Conservation (phyloP, 768 basidiomycete genomes). For the Lentinus brumalis region DNA sequence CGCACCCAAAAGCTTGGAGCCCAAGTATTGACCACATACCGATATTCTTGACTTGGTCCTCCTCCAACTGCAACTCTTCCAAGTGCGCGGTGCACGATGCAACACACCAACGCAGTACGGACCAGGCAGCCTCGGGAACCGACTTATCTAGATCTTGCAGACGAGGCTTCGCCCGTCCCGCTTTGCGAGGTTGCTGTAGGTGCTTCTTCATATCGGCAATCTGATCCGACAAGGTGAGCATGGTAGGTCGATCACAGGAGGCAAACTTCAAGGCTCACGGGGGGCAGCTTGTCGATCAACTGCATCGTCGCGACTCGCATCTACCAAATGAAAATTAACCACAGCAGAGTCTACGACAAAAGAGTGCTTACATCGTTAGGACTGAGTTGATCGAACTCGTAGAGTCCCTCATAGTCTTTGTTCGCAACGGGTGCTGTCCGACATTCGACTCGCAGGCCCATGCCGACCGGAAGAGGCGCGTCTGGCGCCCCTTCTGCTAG, state of each 20-base stretch:
- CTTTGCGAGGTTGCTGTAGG: slow-evolving; percentile 50
- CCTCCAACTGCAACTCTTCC: slow-evolving; percentile 57
- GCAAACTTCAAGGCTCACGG: slow-evolving; percentile 36
- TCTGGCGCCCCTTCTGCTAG: slow-evolving; percentile 55
- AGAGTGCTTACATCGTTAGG: slow-evolving; percentile 36
- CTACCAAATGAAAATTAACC: slow-evolving; percentile 27
- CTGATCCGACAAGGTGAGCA: slow-evolving; percentile 30
- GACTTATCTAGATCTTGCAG: slow-evolving; percentile 51
- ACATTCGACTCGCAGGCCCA: slow-evolving; percentile 56
- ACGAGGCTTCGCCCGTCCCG: slow-evolving; percentile 55
- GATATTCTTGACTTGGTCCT: slow-evolving; percentile 56
- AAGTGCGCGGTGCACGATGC: slow-evolving; percentile 74
- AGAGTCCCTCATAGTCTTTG: slow-evolving; percentile 39
- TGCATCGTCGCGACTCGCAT: slow-evolving; percentile 49
- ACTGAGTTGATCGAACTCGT: slow-evolving; percentile 54
- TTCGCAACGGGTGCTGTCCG: slow-evolving; percentile 9
- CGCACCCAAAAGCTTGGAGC: neutral
- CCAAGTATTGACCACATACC: slow-evolving; percentile 35
- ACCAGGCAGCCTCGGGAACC: slow-evolving; percentile 64
- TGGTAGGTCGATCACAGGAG: neutral
- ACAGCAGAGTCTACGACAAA: neutral
- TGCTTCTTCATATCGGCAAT: slow-evolving; percentile 59
- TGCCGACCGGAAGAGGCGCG: slow-evolving; percentile 60
- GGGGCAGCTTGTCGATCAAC: slow-evolving; percentile 49
- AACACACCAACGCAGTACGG: slow-evolving; percentile 67